phyloP scores from a whole-genome alignment of 345 rosid genomes.

The Salix udensis region DNA sequence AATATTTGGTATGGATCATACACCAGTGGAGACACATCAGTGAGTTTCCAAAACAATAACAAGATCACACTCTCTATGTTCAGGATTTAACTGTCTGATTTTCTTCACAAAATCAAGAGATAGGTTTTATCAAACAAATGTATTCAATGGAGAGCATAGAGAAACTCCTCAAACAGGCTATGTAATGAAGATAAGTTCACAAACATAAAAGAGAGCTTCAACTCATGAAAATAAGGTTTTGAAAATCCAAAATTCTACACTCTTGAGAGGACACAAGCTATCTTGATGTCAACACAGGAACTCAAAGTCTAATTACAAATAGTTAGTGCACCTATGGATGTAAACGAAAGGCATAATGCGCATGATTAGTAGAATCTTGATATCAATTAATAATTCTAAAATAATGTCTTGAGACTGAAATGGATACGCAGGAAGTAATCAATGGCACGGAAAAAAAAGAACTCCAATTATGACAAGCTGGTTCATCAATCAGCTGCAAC shows the following conservation, averaged over 20 bases:
- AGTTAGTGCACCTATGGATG: background rate
- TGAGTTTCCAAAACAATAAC: constrained; percentile 4
- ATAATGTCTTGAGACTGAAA: background rate
- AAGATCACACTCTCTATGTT: background rate
- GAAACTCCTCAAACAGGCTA: background rate
- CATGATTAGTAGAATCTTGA: background rate
- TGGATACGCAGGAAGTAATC: background rate
- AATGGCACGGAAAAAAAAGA: background rate
- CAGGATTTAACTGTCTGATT: background rate
- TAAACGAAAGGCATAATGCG: constrained; percentile 2
- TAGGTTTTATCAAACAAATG: background rate
- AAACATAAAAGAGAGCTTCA: background rate
- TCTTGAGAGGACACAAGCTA: background rate
- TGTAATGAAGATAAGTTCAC: background rate
- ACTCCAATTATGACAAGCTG: background rate
- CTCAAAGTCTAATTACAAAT: background rate
- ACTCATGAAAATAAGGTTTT: background rate
- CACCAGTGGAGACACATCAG: background rate
- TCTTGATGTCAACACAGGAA: background rate
- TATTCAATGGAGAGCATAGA: background rate
- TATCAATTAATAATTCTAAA: background rate
- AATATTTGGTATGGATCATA: constrained; percentile 3
- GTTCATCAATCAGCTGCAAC: background rate
- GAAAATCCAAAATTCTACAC: background rate
- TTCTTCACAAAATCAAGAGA: background rate